Evolutionary conservation across 169 alveolate species (phyloP).

Genomic region (Plasmodium malariae): DNA sequence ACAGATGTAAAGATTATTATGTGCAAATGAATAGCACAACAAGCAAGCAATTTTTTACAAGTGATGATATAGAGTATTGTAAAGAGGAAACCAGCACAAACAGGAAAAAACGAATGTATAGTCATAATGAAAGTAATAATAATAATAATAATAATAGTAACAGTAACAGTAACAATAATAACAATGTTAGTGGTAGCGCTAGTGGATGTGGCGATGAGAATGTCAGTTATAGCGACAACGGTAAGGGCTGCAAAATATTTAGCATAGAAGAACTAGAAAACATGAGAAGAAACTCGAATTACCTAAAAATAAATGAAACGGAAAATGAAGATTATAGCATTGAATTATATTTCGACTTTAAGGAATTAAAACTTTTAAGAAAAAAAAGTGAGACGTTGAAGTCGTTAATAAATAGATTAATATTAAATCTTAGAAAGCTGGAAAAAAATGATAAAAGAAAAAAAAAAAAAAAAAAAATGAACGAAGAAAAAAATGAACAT

Average conservation of each 20-base stretch:
- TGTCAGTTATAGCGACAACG: neutral
- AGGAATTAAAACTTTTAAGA: conserved; percentile 65
- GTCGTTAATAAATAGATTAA: conserved; percentile 54
- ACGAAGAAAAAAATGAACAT: neutral
- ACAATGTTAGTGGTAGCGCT: neutral
- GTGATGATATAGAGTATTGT: neutral
- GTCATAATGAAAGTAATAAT: neutral
- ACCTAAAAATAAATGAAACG: conserved; percentile 39
- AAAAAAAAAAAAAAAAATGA: conserved; percentile 9
- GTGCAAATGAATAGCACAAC: neutral
- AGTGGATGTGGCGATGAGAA: neutral
- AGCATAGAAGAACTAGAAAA: conserved; percentile 32
- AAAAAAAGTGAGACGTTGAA: conserved; percentile 56
- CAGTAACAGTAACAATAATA: no score
- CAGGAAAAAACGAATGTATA: neutral
- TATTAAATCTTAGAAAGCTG: conserved; percentile 47
- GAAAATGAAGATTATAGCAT: conserved; percentile 63
- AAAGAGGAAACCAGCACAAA: neutral
- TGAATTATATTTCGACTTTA: conserved; percentile 47
- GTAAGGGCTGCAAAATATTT: neutral
- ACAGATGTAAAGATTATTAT: neutral
- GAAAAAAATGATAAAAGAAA: conserved; percentile 20
- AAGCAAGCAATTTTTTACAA: neutral
- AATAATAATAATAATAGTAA: no score
- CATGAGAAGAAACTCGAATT: conserved; percentile 18